Evolutionary conservation across 2,329 filamentous ascomycete genomes (phyloP).

Genomic region (Coleophoma crateriformis): DNA sequence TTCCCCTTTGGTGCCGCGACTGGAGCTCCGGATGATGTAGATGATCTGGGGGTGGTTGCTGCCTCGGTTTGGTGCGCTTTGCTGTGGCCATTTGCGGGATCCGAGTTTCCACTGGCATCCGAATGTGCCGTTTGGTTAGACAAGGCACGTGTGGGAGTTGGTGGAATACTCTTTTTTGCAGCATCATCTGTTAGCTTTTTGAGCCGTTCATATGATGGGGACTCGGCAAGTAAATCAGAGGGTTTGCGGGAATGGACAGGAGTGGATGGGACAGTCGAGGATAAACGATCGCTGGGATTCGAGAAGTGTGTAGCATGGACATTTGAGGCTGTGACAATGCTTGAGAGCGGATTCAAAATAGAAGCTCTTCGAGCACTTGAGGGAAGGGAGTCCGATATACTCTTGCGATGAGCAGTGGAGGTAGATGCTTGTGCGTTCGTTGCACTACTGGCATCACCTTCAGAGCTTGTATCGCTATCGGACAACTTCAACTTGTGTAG

Average conservation of each 20-base stretch:
- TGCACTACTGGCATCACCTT: constrained; percentile 31
- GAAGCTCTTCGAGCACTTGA: constrained; percentile 38
- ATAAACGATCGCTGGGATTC: constrained; percentile 53
- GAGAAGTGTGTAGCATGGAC: constrained; percentile 66
- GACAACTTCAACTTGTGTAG: constrained; percentile 36
- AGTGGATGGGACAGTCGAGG: constrained; percentile 46
- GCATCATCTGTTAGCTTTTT: constrained; percentile 85
- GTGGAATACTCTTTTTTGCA: constrained; percentile 80
- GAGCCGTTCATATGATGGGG: constrained; percentile 62
- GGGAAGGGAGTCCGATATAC: constrained; percentile 36
- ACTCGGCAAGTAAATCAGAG: constrained; percentile 41
- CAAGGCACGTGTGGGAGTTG: constrained; percentile 83
- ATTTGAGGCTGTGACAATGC: constrained; percentile 55
- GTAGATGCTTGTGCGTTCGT: constrained; percentile 25
- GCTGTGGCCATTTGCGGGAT: constrained; percentile 22
- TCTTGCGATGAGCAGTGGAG: constrained; percentile 31
- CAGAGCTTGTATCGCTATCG: constrained; percentile 29
- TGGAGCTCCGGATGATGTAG: constrained; percentile 43
- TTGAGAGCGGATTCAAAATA: constrained; percentile 54
- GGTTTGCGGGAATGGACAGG: constrained; percentile 42
- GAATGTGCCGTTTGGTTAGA: constrained; percentile 47
- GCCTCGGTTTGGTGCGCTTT: constrained; percentile 34
- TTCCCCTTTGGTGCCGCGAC: constrained; percentile 77
- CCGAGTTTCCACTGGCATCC: constrained; percentile 31
- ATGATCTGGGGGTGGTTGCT: constrained; percentile 23